Base-by-base conservation (phyloP, 495 filamentous ascomycete genomes). In the Hypoxylon cercidicola region DNA sequence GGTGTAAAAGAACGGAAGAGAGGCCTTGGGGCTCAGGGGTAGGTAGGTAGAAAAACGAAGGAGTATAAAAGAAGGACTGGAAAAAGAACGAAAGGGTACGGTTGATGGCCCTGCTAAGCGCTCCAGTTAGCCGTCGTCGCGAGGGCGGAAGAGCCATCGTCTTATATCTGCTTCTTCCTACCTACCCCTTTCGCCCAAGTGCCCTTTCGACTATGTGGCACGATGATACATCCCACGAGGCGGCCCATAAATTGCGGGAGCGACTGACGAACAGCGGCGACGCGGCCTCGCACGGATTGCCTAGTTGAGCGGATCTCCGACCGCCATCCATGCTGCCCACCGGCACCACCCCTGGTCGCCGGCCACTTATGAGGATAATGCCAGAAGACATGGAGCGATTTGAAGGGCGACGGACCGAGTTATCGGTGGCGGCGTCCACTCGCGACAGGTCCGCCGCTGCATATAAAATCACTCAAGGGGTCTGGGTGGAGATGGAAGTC, bases 291-390 rank as follows among this genome's bases (percentile, higher is more conserved):
- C 7, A 28, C 3, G 23, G 12, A 44, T 40, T 48, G 20, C 41
- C 44, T 55, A 28, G 32, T 37, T 43, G 11, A 28, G 62, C 59
- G 55, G 55, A 55, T 55, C 62, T 43, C 21, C 34, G n/a, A 37
- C 44, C 20, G 21, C 19, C 3, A 53, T 54, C 51, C 46, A 47
- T 54, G 46, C n/a, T 23, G 45, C 46, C 60, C 60, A 52, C 39
- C 53, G 60, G 39, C n/a, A 19, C 9, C 18, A 11, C 19, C 30
- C 53, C 44, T 34, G 13, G 15, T 46, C 49, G 10, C 34, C 11
- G 34, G 25, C 16, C 28, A 28, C 25, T 28, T 23, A 19, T 35
- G 4, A 21, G n/a, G n/a, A n/a, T n/a, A 10, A 51, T 34, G 37
- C 15, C 25, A 50, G 44, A 51, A 7, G 18, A 30, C 23, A 41